A percentile compares a stretch with the other conserved stretches of the same genome.
phyloP scores from a whole-genome alignment of 2,329 filamentous ascomycete species.

The Hypoxylon sp. region DNA sequence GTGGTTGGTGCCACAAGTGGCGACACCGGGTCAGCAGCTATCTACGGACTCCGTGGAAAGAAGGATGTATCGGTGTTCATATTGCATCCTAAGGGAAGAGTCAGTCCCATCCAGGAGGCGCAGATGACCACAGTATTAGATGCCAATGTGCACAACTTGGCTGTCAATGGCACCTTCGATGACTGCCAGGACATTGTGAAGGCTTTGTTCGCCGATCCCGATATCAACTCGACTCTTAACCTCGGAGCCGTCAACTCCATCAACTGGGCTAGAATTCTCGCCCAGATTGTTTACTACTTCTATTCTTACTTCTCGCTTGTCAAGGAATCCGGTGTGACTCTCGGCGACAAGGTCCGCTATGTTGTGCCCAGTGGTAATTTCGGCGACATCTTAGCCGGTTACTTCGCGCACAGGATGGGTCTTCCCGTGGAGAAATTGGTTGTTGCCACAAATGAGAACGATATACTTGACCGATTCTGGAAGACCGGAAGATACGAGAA shows the following conservation, averaged over 20 bases:
- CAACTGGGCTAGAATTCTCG: constrained; percentile 95
- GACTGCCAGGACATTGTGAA: constrained; percentile 99
- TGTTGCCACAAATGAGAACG: constrained; percentile 96
- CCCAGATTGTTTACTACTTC: constrained; percentile 98
- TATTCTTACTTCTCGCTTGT: constrained; percentile 89
- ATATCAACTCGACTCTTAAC: constrained; percentile 85
- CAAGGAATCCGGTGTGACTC: constrained; percentile 71
- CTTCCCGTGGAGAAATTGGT: constrained; percentile 89
- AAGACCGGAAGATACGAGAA: constrained; percentile 92
- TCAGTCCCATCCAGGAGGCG: constrained; percentile 92
- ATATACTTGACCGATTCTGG: constrained; percentile 97
- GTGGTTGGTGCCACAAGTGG: constrained; percentile 90
- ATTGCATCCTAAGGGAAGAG: constrained; percentile 89
- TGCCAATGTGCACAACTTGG: constrained; percentile 91
- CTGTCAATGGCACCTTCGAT: constrained; percentile 92
- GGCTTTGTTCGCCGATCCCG: constrained; percentile 86
- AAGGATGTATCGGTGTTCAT: constrained; percentile 98
- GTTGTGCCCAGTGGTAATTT: constrained; percentile 98
- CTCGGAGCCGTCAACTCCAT: constrained; percentile 97
- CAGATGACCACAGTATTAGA: constrained; percentile 98
- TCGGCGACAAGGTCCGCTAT: constrained; percentile 81
- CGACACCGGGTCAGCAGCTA: constrained; percentile 93
- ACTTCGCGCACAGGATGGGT: constrained; percentile 92
- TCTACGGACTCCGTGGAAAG: constrained; percentile 94
- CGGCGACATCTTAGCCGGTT: constrained; percentile 90